These are phyloP conservation scores for Orbilia brochopaga DNA, from an alignment of 2,329 filamentous ascomycete genomes.

Conservation along the genomic window DNA sequence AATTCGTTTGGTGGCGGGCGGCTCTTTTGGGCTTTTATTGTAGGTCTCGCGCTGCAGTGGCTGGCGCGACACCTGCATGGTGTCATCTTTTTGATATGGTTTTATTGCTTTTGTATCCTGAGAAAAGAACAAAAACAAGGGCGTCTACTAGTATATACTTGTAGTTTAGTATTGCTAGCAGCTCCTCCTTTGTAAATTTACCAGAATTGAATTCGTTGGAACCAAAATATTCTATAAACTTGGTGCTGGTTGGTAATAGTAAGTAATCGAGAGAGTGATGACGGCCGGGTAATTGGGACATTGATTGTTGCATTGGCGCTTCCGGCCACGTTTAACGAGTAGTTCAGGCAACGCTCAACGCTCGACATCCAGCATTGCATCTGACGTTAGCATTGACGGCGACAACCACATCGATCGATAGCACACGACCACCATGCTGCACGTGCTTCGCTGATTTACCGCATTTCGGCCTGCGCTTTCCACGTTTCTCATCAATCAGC, in stretches of 20 bases:
- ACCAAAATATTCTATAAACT: no score
- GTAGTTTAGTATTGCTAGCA: not conserved
- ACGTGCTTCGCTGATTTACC: not conserved
- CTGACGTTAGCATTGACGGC: not conserved
- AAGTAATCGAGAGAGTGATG: no score
- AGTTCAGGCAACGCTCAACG: not conserved
- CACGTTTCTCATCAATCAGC: conserved; percentile 9
- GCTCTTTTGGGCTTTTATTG: not conserved
- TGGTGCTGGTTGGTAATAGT: not conserved
- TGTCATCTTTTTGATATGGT: conserved; percentile 26
- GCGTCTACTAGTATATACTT: not conserved
- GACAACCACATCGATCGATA: not conserved
- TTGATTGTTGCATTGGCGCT: not conserved
- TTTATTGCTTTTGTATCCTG: not conserved
- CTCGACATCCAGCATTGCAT: not conserved
- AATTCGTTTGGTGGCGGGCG: conserved; percentile 5
- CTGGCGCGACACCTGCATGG: not conserved
- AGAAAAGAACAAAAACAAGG: not conserved
- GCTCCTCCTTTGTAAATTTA: conserved; percentile 2
- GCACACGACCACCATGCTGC: not conserved
- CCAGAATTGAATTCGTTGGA: not conserved
- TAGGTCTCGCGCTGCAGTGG: not conserved
- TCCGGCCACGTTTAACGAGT: conserved; percentile 46
- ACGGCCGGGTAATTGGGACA: not conserved
- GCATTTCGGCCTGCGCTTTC: no score